Base-by-base conservation (phyloP, 75 land plant species). In the Gnetum montanum region DNA sequence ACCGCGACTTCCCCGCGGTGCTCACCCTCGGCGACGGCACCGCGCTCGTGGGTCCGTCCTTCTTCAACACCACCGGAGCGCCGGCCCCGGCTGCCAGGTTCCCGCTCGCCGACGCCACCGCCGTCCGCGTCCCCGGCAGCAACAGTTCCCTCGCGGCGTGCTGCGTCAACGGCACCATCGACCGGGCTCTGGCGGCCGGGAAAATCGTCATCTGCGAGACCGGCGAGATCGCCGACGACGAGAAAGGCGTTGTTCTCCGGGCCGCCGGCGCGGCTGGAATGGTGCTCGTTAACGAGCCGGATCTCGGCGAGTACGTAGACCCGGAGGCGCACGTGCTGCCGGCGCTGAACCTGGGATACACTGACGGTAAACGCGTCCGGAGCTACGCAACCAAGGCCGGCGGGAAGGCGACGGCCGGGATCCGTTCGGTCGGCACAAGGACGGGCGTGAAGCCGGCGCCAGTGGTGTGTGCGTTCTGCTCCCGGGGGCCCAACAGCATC, bases 161-260 rank as follows among this genome's bases (percentile, higher is more conserved):
- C 27, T 84, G 88, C 67, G 38, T 78, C 16, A 41, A 38, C 10
- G 41, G 34, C 10, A 26, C 58, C 4, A 31, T 72, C n/a, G 72
- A 66, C 19, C 30, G 61, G 19, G 26, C n/a, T 19, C 56, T 58
- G 26, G 56, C 54, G 16, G 37, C 41, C 29, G 86, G 81, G 1
- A 90, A 80, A 38, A 85, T 90, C 69, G 84, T 90, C 25, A 65
- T 80, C 0, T 90, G 90, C 60, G 74, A 74, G 37, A 61, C 75
- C 2, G 90, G 96, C 7, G 33, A 57, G 27, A 77, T 57, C 30
- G 80, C 80, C 12, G 49, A 81, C 8, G 75, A 76, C 0, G 73
- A 54, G 41, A 80, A 80, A 46, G 89, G 84, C 11, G 61, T 60
- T 54, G 70, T 50, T 1, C 81, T 85, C 35, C 68, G 54, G 46